These are phyloP conservation scores for Poa annua DNA, from an alignment of 176 grass and related monocot genomes.

Conservation along the genomic window DNA sequence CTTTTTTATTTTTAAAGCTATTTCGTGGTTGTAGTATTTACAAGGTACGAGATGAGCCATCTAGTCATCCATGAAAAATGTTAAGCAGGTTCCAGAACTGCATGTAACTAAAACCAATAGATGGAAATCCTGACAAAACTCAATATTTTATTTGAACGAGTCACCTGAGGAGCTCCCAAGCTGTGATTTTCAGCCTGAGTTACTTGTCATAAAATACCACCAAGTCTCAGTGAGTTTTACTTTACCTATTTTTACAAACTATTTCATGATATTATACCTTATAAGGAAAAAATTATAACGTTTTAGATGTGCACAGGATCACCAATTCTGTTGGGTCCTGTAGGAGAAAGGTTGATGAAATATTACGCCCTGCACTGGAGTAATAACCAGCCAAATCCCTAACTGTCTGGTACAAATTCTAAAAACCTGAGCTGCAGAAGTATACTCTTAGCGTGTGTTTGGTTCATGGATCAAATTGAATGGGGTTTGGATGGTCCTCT, in stretches of 20 bases:
- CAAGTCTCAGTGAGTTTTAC: slow-evolving; percentile 5
- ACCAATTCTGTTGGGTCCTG: background rate
- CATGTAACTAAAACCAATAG: background rate
- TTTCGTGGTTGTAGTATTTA: slow-evolving; percentile 10
- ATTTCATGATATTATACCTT: slow-evolving; percentile 2
- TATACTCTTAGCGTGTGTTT: background rate
- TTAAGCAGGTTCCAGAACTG: slow-evolving; percentile 11
- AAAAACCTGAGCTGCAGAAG: slow-evolving; percentile 1
- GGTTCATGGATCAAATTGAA: too few species aligned
- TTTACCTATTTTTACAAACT: background rate
- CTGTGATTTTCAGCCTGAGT: slow-evolving; percentile 26
- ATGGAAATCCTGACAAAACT: background rate
- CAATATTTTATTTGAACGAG: background rate
- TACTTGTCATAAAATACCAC: slow-evolving; percentile 18
- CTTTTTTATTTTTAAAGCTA: background rate
- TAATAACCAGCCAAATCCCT: slow-evolving; percentile 15
- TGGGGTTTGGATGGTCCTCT: too few species aligned
- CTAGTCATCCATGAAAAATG: slow-evolving; percentile 7
- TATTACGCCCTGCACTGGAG: slow-evolving; percentile 3
- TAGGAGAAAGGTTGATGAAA: slow-evolving; percentile 11
- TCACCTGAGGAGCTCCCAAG: background rate
- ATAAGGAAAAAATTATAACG: slow-evolving; percentile 1
- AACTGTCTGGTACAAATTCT: background rate
- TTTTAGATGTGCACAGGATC: background rate
- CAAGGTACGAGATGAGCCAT: background rate